Evolutionary conservation across 495 filamentous ascomycete genomes (phyloP).

Genomic region (Aspergillus ellipticus): DNA sequence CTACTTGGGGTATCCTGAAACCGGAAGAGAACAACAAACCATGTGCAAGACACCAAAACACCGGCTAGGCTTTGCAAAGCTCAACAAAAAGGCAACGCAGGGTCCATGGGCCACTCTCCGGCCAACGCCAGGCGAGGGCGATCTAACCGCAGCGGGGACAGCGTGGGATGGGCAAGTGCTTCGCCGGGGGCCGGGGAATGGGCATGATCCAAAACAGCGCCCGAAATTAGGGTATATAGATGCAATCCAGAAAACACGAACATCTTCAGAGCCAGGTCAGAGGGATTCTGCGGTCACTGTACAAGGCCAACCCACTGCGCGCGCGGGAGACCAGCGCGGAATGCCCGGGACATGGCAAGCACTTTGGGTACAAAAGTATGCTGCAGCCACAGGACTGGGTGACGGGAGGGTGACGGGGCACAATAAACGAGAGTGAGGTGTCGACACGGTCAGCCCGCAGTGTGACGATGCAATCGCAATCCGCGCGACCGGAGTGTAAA

Average conservation of each 20-base stretch:
- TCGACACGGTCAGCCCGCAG: background rate
- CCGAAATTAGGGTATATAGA: constrained; percentile 1
- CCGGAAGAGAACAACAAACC: constrained; percentile 1
- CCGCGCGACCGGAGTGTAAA: no score
- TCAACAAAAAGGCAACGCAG: constrained; percentile 1
- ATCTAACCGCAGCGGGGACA: background rate
- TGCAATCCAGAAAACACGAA: background rate
- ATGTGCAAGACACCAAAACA: constrained; percentile 8
- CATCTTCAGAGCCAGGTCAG: background rate
- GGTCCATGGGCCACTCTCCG: background rate
- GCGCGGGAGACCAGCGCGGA: background rate
- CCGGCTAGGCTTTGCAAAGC: constrained; percentile 6
- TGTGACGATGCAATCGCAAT: background rate
- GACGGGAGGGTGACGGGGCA: background rate
- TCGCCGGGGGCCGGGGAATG: background rate
- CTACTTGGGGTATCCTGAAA: constrained; percentile 7
- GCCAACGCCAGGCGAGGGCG: background rate
- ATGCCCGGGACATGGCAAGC: background rate
- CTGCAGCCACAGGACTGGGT: background rate
- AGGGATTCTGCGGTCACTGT: background rate
- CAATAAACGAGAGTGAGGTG: background rate
- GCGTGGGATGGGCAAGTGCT: background rate
- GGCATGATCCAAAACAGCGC: background rate
- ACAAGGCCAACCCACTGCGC: no score
- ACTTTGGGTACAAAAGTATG: background rate